A percentile compares a stretch with the other conserved stretches of the same genome.
phyloP scores from a whole-genome alignment of 371 early-diverging fungal genomes.

The Actinomortierella ambigua region DNA sequence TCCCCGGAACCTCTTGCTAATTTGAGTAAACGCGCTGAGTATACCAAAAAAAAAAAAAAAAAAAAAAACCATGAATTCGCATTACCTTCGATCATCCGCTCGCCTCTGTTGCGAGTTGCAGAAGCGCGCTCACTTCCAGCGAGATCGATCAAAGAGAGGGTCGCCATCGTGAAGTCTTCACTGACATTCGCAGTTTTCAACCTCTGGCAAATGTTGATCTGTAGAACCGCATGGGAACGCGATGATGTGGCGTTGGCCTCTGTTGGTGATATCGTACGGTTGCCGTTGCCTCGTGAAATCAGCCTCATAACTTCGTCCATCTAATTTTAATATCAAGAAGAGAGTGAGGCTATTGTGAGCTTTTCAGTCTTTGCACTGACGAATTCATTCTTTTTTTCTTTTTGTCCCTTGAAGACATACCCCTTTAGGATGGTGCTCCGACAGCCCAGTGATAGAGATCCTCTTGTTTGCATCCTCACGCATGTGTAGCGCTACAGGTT shows the following conservation, averaged over 20 bases:
- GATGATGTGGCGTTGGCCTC: conserved; percentile 82
- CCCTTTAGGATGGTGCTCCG: conserved; percentile 48
- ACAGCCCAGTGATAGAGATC: conserved; percentile 63
- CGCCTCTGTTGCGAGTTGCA: conserved; percentile 67
- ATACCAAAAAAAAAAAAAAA: neutral
- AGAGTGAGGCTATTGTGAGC: neutral
- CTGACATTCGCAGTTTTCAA: conserved; percentile 50
- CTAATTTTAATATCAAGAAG: conserved; percentile 1
- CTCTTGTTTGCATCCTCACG: conserved; percentile 73
- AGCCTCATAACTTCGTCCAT: conserved; percentile 63
- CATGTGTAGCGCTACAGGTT: conserved; percentile 55
- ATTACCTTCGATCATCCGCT: conserved; percentile 69
- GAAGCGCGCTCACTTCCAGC: conserved; percentile 91
- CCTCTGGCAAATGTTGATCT: conserved; percentile 70
- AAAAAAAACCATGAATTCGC: neutral
- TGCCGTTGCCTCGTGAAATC: conserved; percentile 65
- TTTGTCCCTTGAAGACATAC: conserved; percentile 8
- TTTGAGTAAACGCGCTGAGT: neutral
- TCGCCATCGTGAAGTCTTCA: conserved; percentile 62
- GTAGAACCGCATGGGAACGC: conserved; percentile 93
- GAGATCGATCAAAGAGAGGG: conserved; percentile 87
- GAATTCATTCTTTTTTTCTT: neutral
- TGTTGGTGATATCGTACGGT: conserved; percentile 72
- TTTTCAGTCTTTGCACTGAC: neutral
- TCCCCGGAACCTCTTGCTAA: no score